Conservation (phyloP, 768 basidiomycete genomes). For the Russula brevipes region DNA sequence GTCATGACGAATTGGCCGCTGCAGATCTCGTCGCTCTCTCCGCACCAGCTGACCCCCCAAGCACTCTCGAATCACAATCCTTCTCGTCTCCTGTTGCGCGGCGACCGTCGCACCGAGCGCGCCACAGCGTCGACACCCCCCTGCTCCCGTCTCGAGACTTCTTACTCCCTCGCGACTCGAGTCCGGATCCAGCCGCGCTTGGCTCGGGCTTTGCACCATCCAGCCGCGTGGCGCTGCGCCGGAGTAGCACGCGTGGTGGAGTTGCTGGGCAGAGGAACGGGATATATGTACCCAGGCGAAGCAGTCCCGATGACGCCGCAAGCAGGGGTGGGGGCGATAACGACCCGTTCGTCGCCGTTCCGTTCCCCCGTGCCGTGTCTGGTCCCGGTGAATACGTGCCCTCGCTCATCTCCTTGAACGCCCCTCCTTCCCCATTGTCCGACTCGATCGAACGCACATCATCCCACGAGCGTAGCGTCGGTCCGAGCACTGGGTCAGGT, state of each 20-base stretch:
- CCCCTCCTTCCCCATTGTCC: background rate
- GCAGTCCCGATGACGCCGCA: constrained; percentile 17
- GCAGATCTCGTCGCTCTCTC: background rate
- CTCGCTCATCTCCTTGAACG: constrained; percentile 33
- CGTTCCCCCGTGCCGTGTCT: constrained; percentile 60
- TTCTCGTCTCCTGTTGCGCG: constrained; percentile 43
- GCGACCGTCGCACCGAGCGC: constrained; percentile 57
- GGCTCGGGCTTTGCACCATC: constrained; percentile 33
- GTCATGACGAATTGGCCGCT: background rate
- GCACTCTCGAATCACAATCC: constrained; percentile 40
- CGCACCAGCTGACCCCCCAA: background rate
- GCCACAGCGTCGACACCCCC: constrained; percentile 55
- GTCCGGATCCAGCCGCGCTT: constrained; percentile 46
- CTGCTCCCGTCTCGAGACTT: constrained; percentile 36
- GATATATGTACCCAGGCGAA: constrained; percentile 14
- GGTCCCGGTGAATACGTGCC: constrained; percentile 48
- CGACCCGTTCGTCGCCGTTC: constrained; percentile 41
- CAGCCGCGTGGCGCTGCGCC: constrained; percentile 45
- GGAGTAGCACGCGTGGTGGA: constrained; percentile 39
- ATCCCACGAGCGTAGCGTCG: background rate
- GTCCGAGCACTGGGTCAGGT: background rate
- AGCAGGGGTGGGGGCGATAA: constrained; percentile 15
- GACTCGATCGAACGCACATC: constrained; percentile 16
- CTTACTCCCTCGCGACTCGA: constrained; percentile 44
- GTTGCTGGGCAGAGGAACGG: constrained; percentile 9